Evolutionary conservation across 2,329 filamentous ascomycete genomes (phyloP).

Genomic region (Calonectria crousiana): DNA sequence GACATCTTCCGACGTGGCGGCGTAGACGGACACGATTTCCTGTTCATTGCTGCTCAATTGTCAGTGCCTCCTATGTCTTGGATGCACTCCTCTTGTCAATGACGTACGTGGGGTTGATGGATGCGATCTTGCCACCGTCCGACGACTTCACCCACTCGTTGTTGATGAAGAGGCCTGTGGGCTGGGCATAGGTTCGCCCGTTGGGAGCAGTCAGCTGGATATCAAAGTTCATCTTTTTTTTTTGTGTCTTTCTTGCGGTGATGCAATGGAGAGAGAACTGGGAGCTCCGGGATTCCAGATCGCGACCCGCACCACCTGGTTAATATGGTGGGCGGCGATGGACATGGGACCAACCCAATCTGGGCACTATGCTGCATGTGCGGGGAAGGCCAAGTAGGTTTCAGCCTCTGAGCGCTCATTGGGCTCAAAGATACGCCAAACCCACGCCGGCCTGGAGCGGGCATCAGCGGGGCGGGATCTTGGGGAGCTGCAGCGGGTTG

Average conservation of each 20-base stretch:
- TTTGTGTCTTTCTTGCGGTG: neutral
- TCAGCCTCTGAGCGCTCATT: constrained; percentile 9
- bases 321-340: constrained; percentile 18
- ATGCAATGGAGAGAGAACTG: neutral
- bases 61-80: neutral
- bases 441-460: neutral
- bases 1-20: constrained; percentile 46
- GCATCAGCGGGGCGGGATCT: constrained; percentile 16
- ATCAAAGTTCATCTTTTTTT: constrained; percentile 33
- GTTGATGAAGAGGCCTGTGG: constrained; percentile 81
- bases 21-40: constrained; percentile 49
- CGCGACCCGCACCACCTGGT: constrained; percentile 18
- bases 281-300: constrained; percentile 6
- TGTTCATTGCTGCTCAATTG: constrained; percentile 43
- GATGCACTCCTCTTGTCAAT: neutral
- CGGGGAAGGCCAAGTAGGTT: constrained; percentile 19
- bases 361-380: constrained; percentile 26
- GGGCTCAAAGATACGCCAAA: constrained; percentile 18
- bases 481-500: constrained; percentile 10
- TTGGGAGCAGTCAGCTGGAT: constrained; percentile 60
- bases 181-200: constrained; percentile 74
- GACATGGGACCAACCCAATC: constrained; percentile 22
- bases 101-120: constrained; percentile 66
- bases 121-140: constrained; percentile 67
- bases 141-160: constrained; percentile 77